A percentile compares a stretch with the other conserved stretches of the same genome.
Conservation (phyloP, 768 basidiomycete genomes). For the Sarcodon aspratus region DNA sequence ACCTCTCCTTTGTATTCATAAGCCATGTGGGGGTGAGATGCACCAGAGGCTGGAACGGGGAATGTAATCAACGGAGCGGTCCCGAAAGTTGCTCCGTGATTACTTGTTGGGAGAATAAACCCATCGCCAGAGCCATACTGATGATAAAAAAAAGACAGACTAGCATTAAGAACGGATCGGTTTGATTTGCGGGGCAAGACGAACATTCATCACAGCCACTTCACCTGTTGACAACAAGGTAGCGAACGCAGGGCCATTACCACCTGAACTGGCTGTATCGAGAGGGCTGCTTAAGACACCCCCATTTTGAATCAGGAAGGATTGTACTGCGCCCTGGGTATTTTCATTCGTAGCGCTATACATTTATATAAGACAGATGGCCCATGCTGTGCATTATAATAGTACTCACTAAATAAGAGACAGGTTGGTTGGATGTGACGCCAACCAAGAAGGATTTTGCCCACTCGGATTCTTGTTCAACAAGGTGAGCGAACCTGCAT, state of each 20-base stretch:
- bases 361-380: background rate
- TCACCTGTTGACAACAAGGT: slow-evolving; percentile 39
- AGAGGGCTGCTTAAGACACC: slow-evolving; percentile 33
- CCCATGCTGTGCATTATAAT: background rate
- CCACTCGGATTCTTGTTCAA: slow-evolving; percentile 38
- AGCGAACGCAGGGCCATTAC: slow-evolving; percentile 39
- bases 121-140: background rate
- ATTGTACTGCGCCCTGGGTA: slow-evolving; percentile 32
- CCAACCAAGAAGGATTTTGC: slow-evolving; percentile 49
- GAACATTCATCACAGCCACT: slow-evolving; percentile 49
- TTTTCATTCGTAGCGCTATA: slow-evolving; percentile 50
- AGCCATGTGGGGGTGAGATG: slow-evolving; percentile 59
- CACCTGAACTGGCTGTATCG: slow-evolving; percentile 36
- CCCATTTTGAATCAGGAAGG: slow-evolving; percentile 35
- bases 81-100: background rate
- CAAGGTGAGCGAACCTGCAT: slow-evolving; percentile 34
- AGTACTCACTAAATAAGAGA: slow-evolving; percentile 50
- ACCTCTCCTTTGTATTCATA: slow-evolving; percentile 43
- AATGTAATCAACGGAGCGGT: slow-evolving; percentile 38
- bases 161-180: background rate
- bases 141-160: background rate
- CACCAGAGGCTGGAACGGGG: slow-evolving; percentile 22
- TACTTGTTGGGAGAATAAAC: background rate
- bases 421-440: slow-evolving; percentile 40
- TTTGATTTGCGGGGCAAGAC: slow-evolving; percentile 5